These are phyloP conservation scores for Aspergillus sparsus DNA, from an alignment of 495 filamentous ascomycete genomes.

Conservation along the genomic window DNA sequence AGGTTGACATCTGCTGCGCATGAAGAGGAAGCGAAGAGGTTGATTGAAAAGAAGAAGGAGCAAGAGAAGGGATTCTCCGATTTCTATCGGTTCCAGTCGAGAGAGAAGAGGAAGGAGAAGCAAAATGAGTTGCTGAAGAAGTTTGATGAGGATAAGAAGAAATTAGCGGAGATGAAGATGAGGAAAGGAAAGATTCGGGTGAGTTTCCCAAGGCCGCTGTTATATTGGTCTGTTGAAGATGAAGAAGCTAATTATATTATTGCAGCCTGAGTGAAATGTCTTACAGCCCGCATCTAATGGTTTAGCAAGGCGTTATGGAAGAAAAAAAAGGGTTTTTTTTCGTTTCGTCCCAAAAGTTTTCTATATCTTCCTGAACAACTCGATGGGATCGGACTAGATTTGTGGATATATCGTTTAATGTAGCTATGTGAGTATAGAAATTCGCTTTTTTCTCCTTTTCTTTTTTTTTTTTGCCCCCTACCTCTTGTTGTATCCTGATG, in stretches of 20 bases:
- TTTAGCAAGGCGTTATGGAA: constrained; percentile 36
- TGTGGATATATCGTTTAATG: too few relatives aligned
- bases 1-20: constrained; percentile 71
- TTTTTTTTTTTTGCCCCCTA: constrained; percentile 5
- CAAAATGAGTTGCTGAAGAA: constrained; percentile 62
- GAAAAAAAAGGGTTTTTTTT: constrained; percentile 19
- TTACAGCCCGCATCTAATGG: constrained; percentile 8
- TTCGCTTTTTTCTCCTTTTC: neutral
- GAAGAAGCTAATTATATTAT: constrained; percentile 20
- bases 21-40: constrained; percentile 71
- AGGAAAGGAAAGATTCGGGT: constrained; percentile 53
- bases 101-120: constrained; percentile 84
- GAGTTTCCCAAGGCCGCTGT: constrained; percentile 21
- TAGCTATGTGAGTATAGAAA: constrained; percentile 16
- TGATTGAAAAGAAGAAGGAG: constrained; percentile 73
- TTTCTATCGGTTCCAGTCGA: constrained; percentile 92
- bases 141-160: constrained; percentile 58
- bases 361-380: neutral
- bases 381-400: neutral
- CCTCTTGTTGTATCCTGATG: too few relatives aligned
- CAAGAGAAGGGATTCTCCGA: constrained; percentile 65
- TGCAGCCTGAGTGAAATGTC: constrained; percentile 46
- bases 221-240: constrained; percentile 8
- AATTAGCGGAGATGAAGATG: constrained; percentile 52
- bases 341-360: constrained; percentile 1